These are phyloP conservation scores for Bruguiera parviflora DNA, from an alignment of 345 rosid species.

Conservation along the genomic window DNA sequence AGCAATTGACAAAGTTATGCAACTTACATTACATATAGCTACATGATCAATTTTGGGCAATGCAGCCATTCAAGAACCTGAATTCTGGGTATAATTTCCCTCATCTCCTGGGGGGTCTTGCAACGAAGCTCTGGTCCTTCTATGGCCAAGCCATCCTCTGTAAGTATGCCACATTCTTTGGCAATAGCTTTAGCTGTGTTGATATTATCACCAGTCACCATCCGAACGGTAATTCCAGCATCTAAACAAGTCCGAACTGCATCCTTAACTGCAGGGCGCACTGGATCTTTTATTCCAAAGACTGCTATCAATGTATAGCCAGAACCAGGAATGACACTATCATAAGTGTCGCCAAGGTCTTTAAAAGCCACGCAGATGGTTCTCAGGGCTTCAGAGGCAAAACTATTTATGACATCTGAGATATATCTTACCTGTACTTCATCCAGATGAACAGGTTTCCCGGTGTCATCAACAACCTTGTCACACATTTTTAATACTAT, in stretches of 20 bases:
- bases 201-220: slow-evolving; percentile 98
- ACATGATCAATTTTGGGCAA: neutral
- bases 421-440: slow-evolving; percentile 44
- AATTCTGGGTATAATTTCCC: slow-evolving; percentile 55
- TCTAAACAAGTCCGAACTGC: slow-evolving; percentile 81
- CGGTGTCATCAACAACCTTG: slow-evolving; percentile 52
- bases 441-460: slow-evolving; percentile 50
- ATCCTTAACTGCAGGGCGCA: slow-evolving; percentile 88
- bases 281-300: slow-evolving; percentile 92
- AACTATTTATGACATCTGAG: slow-evolving; percentile 52
- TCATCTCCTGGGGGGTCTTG: slow-evolving; percentile 26
- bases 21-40: slow-evolving; percentile 5
- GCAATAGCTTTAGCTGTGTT: slow-evolving; percentile 96
- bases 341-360: slow-evolving; percentile 50
- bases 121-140: slow-evolving; percentile 24
- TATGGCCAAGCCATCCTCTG: slow-evolving; percentile 64
- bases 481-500: slow-evolving; percentile 80
- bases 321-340: slow-evolving; percentile 50
- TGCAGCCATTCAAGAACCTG: slow-evolving; percentile 49
- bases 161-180: slow-evolving; percentile 91
- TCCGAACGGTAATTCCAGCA: slow-evolving; percentile 93
- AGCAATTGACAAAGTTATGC: slow-evolving; percentile 21
- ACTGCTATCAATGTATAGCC: slow-evolving; percentile 59
- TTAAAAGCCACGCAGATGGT: slow-evolving; percentile 80
- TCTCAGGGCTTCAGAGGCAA: slow-evolving; percentile 81